Conservation (phyloP, 371 early-diverging fungal species). For the Apophysomyces trapeziformis region DNA sequence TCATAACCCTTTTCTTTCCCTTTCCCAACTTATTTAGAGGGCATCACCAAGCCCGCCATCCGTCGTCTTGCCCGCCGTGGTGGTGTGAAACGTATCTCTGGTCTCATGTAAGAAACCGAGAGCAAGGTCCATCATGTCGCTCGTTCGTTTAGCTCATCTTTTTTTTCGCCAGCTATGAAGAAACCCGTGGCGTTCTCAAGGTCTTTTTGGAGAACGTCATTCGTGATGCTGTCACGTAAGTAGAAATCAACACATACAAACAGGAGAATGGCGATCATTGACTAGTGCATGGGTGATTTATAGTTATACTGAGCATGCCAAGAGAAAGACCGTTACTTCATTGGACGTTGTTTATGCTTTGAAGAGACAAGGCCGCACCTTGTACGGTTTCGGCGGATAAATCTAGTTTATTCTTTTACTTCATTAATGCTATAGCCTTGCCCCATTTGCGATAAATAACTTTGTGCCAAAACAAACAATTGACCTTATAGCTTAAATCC, state of each 20-base stretch:
- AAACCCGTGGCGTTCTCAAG: constrained; percentile 97
- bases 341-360: constrained; percentile 97
- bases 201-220: constrained; percentile 98
- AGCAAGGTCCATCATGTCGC: too few species aligned
- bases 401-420: constrained; percentile 4
- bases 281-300: not conserved
- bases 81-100: constrained; percentile 99
- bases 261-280: not conserved
- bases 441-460: too few species aligned
- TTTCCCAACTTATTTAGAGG: constrained; percentile 49
- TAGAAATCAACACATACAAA: not conserved
- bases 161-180: constrained; percentile 85
- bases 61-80: constrained; percentile 99
- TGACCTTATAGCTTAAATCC: not conserved
- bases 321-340: constrained; percentile 98
- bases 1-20: not conserved
- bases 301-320: constrained; percentile 98
- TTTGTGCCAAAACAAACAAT: too few species aligned
- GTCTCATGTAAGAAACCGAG: constrained; percentile 58
- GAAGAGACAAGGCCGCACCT: constrained; percentile 98
- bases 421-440: not conserved
- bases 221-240: constrained; percentile 91
- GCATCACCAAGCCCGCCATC: constrained; percentile 99
- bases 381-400: constrained; percentile 69
- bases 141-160: not conserved